phyloP scores from a whole-genome alignment of 2,329 filamentous ascomycete species.

The Fusarium musae region DNA sequence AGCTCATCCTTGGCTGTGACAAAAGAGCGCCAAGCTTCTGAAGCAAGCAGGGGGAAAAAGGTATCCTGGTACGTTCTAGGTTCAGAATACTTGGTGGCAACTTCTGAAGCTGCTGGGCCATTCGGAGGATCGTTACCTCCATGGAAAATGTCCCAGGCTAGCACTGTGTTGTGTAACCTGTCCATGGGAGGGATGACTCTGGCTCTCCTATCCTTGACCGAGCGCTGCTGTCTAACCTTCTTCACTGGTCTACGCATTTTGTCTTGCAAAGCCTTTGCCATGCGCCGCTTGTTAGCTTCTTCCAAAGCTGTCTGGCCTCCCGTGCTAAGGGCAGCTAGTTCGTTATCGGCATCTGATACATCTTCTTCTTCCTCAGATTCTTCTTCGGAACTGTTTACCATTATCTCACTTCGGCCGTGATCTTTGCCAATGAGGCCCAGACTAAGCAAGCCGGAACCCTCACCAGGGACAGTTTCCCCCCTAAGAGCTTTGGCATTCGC shows the following conservation, averaged over 20 bases:
- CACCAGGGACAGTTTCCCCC: conserved; percentile 62
- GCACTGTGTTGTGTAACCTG: conserved; percentile 82
- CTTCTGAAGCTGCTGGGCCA: conserved; percentile 76
- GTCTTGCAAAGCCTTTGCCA: conserved; percentile 59
- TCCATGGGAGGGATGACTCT: conserved; percentile 91
- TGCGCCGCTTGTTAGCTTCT: conserved; percentile 58
- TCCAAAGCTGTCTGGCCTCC: conserved; percentile 61
- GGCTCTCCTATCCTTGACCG: conserved; percentile 92
- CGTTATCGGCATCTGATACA: conserved; percentile 62
- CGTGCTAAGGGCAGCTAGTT: conserved; percentile 60
- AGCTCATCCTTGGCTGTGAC: conserved; percentile 90
- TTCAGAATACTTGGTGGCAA: conserved; percentile 81
- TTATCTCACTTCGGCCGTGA: conserved; percentile 85
- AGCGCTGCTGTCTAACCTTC: conserved; percentile 82
- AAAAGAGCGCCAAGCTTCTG: conserved; percentile 96
- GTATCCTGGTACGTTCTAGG: conserved; percentile 85
- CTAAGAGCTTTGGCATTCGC: conserved; percentile 69
- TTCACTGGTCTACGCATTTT: conserved; percentile 79
- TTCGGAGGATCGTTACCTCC: conserved; percentile 86
- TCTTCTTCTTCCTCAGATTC: conserved; percentile 76
- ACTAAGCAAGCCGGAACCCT: conserved; percentile 80
- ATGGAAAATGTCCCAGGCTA: conserved; percentile 96
- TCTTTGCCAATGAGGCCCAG: conserved; percentile 82
- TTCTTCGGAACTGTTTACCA: conserved; percentile 86
- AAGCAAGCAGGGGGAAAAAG: conserved; percentile 88